Base-by-base conservation (phyloP, 2,329 filamentous ascomycete species). In the Aspergillus fischeri region DNA sequence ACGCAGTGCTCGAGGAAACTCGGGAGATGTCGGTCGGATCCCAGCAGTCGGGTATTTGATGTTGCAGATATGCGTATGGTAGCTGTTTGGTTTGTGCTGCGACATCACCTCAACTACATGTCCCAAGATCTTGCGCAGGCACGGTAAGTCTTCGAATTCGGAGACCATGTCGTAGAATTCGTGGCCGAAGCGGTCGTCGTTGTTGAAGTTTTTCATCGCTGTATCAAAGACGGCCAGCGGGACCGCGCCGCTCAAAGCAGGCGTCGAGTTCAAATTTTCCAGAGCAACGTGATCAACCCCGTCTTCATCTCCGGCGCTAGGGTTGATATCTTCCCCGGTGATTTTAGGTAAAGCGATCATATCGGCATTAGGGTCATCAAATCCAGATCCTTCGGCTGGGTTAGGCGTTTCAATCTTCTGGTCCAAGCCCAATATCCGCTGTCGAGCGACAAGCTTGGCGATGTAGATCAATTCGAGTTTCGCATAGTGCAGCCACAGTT, bases 391-490 rank as follows among this genome's bases (percentile, higher is more conserved):
- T 52, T 68, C 70, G 25, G 75, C 73, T 2, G 73, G 72, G 8
- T 72, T 73, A 54, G 77, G 76, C 32, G 62, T 61, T 70, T 76
- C 63, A 71, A 71, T 53, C 47, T 58, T 54, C 50, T 73, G 67
- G 62, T 87, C 85, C 56, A 90, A 72, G 3, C 86, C 87, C 56
- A 90, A 70, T 54, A 90, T 84, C 65, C 81, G 82, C 73, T 87
- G 86, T 71, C 91, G 85, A 59, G 85, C 85, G 57, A 90, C 86
- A 68, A 97, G 86, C 76, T 90, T 92, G 52, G 84, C 86, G 55
- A 97, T 81, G 80, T 96, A 97, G 61, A 94, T 88, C 86, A 96
- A 91, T 80, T 99, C 94, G 68, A 93, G 82, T 69, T 90, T 88
- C 8, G 90, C 89, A 71, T 97, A 97, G 75, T 96, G 91, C 35